Conservation (phyloP, 306 rosid genomes). For the Ziziphus jujuba region DNA sequence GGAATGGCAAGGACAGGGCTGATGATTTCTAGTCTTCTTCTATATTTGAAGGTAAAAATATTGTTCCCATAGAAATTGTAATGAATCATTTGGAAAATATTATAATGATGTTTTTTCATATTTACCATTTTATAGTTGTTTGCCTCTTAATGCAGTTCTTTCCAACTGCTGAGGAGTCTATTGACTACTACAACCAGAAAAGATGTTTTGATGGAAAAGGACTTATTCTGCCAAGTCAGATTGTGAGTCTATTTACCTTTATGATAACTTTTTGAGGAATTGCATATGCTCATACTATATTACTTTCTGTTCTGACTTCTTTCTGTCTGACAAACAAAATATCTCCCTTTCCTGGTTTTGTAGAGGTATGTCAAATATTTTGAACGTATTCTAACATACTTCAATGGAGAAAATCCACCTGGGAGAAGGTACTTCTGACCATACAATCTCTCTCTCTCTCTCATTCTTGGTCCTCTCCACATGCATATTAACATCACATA, state of each 20-base stretch:
- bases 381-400: slow-evolving; percentile 82
- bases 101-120: slow-evolving; percentile 5
- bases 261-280: slow-evolving; percentile 21
- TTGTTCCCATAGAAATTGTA: slow-evolving; percentile 22
- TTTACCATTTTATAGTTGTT: slow-evolving; percentile 21
- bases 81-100: slow-evolving; percentile 14
- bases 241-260: slow-evolving; percentile 59
- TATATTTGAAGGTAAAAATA: slow-evolving; percentile 71
- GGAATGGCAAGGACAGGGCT: slow-evolving; percentile 99
- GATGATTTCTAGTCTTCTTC: slow-evolving; percentile 97
- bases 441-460: slow-evolving; percentile 13
- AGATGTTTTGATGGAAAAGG: slow-evolving; percentile 95
- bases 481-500: slow-evolving; percentile 21
- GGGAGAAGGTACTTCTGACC: slow-evolving; percentile 66
- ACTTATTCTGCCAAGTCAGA: slow-evolving; percentile 95
- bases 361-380: slow-evolving; percentile 95
- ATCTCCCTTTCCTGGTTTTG: slow-evolving; percentile 16
- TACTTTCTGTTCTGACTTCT: slow-evolving; percentile 2
- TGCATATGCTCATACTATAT: slow-evolving; percentile 14
- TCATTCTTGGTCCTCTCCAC: slow-evolving; percentile 2
- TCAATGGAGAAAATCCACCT: slow-evolving; percentile 90
- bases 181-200: slow-evolving; percentile 95
- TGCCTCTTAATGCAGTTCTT: slow-evolving; percentile 63
- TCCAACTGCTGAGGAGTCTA: slow-evolving; percentile 96
- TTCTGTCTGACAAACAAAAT: neutral